Conservation (phyloP, 805 yeast species). For the Zygoascus tannicola region DNA sequence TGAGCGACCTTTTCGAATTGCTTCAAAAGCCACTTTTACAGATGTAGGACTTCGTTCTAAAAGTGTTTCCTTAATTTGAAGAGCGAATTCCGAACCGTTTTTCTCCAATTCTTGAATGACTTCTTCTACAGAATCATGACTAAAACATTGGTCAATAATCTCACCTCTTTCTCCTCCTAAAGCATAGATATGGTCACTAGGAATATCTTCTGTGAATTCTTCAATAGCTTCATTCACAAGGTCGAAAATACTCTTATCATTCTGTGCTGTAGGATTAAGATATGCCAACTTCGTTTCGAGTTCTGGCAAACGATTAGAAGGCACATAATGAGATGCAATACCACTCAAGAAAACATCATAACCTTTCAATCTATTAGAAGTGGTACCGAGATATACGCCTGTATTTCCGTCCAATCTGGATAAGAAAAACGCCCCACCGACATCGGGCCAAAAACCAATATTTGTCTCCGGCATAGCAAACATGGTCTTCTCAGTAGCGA, state of each 20-base stretch:
- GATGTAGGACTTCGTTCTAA: constrained; percentile 68
- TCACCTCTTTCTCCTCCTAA: constrained; percentile 46
- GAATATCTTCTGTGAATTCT: constrained; percentile 65
- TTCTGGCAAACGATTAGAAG: constrained; percentile 51
- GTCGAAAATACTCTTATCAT: constrained; percentile 35
- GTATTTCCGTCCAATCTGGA: constrained; percentile 73
- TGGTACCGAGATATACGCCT: constrained; percentile 78
- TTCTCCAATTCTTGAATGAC: constrained; percentile 45
- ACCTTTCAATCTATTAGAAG: constrained; percentile 73
- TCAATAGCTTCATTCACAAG: constrained; percentile 66
- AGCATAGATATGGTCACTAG: constrained; percentile 52
- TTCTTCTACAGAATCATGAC: constrained; percentile 40
- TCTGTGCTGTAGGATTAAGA: constrained; percentile 33
- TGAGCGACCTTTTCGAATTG: constrained; percentile 51
- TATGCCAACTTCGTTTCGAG: constrained; percentile 58
- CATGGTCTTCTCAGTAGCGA: constrained; percentile 84
- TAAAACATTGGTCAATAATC: constrained; percentile 62
- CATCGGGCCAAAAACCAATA: constrained; percentile 94
- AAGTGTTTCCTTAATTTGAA: constrained; percentile 45
- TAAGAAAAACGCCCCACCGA: constrained; percentile 84
- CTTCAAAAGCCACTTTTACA: constrained; percentile 58
- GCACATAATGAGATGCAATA: constrained; percentile 82
- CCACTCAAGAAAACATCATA: constrained; percentile 77
- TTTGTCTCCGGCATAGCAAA: constrained; percentile 98
- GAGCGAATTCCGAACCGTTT: constrained; percentile 60